Percentiles rank a stretch among this genome's conserved stretches.
Conservation (phyloP, 2,329 filamentous ascomycete species). For the Diplodia mutila region DNA sequence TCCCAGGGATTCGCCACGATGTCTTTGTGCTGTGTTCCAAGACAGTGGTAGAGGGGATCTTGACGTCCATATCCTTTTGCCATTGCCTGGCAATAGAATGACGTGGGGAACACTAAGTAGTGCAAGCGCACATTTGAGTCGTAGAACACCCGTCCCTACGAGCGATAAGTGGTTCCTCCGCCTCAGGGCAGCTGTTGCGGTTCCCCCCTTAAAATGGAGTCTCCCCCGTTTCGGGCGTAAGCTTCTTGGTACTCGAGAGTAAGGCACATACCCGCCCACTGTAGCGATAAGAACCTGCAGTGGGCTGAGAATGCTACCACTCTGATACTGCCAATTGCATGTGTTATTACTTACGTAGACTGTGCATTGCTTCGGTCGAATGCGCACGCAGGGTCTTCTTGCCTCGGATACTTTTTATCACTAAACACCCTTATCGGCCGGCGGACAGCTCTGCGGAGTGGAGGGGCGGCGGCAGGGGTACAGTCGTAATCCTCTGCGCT, state of each 20-base stretch:
- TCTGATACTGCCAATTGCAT: background rate
- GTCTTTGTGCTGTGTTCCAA: background rate
- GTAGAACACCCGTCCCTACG: background rate
- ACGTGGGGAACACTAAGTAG: background rate
- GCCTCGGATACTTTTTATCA: background rate
- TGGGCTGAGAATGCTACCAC: background rate
- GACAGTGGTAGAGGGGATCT: background rate
- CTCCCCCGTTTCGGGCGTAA: slow-evolving; percentile 12
- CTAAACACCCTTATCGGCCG: background rate
- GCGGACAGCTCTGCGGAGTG: background rate
- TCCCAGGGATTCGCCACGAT: background rate
- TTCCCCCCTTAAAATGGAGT: background rate
- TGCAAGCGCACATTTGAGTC: background rate
- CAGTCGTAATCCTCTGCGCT: background rate
- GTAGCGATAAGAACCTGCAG: background rate
- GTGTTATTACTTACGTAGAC: too few relatives aligned
- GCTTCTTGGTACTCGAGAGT: background rate
- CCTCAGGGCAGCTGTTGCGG: background rate
- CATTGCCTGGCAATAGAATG: background rate
- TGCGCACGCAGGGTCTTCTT: background rate
- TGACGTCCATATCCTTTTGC: background rate
- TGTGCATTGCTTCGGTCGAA: too few relatives aligned
- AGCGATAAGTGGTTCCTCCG: background rate
- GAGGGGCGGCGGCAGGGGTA: background rate
- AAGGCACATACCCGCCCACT: too few relatives aligned